A percentile compares a stretch with the other conserved stretches of the same genome.
Evolutionary conservation across 2,329 filamentous ascomycete genomes (phyloP).

Genomic region (Cercospora nicotianae): DNA sequence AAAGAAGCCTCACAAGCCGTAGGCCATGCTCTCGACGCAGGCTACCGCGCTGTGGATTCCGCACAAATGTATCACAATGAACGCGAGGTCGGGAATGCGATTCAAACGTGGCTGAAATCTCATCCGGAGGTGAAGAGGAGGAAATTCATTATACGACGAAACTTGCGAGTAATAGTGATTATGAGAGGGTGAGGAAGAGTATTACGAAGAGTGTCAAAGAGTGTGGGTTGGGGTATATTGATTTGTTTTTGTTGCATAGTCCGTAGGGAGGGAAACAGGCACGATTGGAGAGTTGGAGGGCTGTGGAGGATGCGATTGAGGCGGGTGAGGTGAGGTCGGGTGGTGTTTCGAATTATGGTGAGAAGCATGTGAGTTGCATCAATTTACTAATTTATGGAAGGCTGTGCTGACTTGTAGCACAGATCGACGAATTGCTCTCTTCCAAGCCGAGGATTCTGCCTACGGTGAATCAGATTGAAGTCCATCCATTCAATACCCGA

Average conservation of each 20-base stretch:
- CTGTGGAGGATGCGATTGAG: constrained; percentile 71
- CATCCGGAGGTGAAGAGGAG: constrained; percentile 54
- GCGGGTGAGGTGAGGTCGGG: constrained; percentile 69
- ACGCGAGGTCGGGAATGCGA: constrained; percentile 65
- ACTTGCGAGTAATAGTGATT: constrained; percentile 66
- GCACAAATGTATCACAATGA: constrained; percentile 73
- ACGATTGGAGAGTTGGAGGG: constrained; percentile 71
- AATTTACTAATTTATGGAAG: too few relatives aligned
- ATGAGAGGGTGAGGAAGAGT: constrained; percentile 65
- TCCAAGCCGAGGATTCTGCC: constrained; percentile 63
- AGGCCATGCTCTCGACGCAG: constrained; percentile 41
- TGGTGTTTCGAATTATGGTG: constrained; percentile 77
- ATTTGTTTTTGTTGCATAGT: constrained; percentile 76
- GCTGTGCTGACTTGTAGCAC: constrained; percentile 46
- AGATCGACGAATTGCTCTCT: constrained; percentile 69
- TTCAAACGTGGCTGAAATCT: constrained; percentile 42
- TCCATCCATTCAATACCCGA: constrained; percentile 80
- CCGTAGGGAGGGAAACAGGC: constrained; percentile 72
- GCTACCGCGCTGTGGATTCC: constrained; percentile 57
- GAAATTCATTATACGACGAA: constrained; percentile 82
- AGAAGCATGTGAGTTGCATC: constrained; percentile 64
- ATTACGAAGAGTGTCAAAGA: constrained; percentile 65
- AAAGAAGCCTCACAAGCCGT: constrained; percentile 61
- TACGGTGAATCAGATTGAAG: constrained; percentile 76
- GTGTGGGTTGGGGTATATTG: constrained; percentile 71